A percentile compares a stretch with the other conserved stretches of the same genome.
These are phyloP conservation scores for Paecilomyces fulvus DNA, from an alignment of 2,329 filamentous ascomycete species.

Conservation along the genomic window DNA sequence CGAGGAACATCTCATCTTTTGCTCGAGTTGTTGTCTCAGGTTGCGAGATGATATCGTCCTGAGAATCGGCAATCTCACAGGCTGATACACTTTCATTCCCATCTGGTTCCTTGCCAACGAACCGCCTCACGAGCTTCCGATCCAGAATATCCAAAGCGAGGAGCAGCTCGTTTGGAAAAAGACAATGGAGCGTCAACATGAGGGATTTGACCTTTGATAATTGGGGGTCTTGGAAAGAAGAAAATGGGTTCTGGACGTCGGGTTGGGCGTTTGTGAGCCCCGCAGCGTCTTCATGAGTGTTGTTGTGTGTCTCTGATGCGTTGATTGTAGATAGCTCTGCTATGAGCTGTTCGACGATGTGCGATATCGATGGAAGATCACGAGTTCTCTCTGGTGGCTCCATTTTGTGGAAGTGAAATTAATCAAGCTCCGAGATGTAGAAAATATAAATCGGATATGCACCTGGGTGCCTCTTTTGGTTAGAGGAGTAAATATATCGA, in stretches of 20 bases:
- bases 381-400: not conserved
- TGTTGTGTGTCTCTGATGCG: not conserved
- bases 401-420: not conserved
- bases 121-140: conserved; percentile 58
- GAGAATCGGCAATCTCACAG: conserved; percentile 1
- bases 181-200: conserved; percentile 72
- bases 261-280: not conserved
- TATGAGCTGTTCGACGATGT: not conserved
- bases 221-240: conserved; percentile 14
- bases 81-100: not conserved
- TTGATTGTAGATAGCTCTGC: conserved; percentile 7
- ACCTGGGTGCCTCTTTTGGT: too few species aligned
- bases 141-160: conserved; percentile 85
- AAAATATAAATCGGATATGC: too few species aligned
- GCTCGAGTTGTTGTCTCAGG: conserved; percentile 4
- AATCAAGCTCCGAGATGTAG: too few species aligned
- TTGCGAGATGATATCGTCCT: not conserved
- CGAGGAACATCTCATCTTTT: conserved; percentile 46
- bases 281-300: not conserved
- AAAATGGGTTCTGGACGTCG: conserved; percentile 7
- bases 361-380: not conserved
- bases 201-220: conserved; percentile 40
- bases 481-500: too few species aligned
- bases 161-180: conserved; percentile 73
- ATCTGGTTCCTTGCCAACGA: conserved; percentile 25